Percentiles rank a stretch among this genome's conserved stretches.
Evolutionary conservation across 75 land plant species (phyloP).

Genomic region (Picea glauca): DNA sequence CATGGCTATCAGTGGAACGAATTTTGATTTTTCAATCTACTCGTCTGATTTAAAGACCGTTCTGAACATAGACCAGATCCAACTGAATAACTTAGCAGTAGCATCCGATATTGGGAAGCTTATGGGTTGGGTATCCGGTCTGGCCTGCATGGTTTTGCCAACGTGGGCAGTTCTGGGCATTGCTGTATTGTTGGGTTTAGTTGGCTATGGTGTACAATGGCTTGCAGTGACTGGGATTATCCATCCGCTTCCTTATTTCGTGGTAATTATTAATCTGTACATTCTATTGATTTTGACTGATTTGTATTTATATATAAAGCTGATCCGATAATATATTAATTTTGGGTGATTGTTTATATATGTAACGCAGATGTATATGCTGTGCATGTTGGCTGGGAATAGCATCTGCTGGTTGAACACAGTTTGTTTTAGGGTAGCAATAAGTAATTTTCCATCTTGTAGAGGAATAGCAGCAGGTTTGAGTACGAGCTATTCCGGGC

Average conservation of each 20-base stretch:
- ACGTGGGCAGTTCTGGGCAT: constrained; percentile 57
- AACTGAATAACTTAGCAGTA: constrained; percentile 70
- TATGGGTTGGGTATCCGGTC: constrained; percentile 70
- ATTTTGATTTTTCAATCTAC: constrained; percentile 74
- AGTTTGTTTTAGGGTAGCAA: too few relatives aligned
- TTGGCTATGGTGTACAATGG: constrained; percentile 72
- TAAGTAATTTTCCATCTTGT: too few relatives aligned
- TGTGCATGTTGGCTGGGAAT: too few relatives aligned
- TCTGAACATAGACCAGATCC: constrained; percentile 68
- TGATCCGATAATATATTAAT: too few relatives aligned
- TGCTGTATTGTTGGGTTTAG: constrained; percentile 45
- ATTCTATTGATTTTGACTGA: too few relatives aligned
- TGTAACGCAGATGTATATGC: too few relatives aligned
- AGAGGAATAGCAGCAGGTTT: too few relatives aligned
- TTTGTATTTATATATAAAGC: too few relatives aligned
- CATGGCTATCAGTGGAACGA: constrained; percentile 74
- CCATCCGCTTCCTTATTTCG: constrained; percentile 32
- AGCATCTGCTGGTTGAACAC: too few relatives aligned
- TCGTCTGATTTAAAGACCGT: constrained; percentile 68
- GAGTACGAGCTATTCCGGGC: too few relatives aligned
- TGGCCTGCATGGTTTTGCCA: constrained; percentile 57
- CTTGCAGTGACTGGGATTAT: constrained; percentile 47
- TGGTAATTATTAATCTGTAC: constrained; percentile 21
- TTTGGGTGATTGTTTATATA: too few relatives aligned
- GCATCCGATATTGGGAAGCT: constrained; percentile 86